These are phyloP conservation scores for Rhodotorula diobovata DNA, from an alignment of 768 basidiomycete genomes.

Conservation along the genomic window DNA sequence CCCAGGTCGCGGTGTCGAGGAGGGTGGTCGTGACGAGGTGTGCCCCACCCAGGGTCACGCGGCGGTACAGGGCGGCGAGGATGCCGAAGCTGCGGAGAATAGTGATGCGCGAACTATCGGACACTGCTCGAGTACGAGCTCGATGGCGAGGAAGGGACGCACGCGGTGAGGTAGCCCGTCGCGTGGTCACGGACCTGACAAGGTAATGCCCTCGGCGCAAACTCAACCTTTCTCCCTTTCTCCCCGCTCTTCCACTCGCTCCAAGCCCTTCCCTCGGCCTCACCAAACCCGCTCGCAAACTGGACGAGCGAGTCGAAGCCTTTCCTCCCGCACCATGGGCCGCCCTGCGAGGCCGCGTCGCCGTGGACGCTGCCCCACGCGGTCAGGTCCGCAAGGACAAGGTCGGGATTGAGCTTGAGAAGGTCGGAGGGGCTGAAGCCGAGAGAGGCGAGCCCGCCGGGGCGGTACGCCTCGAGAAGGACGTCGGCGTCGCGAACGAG, in stretches of 20 bases:
- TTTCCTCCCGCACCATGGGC: slow-evolving; percentile 56
- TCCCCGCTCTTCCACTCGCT: slow-evolving; percentile 50
- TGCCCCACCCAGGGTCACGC: slow-evolving; percentile 59
- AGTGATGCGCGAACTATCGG: not conserved
- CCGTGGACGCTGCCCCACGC: slow-evolving; percentile 53
- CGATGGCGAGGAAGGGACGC: not conserved
- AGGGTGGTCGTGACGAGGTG: slow-evolving; percentile 62
- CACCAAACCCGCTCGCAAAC: slow-evolving; percentile 60
- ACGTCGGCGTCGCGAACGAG: slow-evolving; percentile 55
- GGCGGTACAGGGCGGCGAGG: slow-evolving; percentile 57
- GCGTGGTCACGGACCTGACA: slow-evolving; percentile 62
- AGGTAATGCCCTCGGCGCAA: slow-evolving; percentile 52
- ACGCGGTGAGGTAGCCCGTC: slow-evolving; percentile 59
- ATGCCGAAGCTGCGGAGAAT: slow-evolving; percentile 50
- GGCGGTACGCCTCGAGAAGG: slow-evolving; percentile 58
- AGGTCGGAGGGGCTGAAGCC: slow-evolving; percentile 55
- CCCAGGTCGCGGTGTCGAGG: slow-evolving; percentile 57
- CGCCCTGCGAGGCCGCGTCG: slow-evolving; percentile 47
- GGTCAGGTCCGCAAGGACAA: slow-evolving; percentile 57
- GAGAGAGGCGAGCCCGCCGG: slow-evolving; percentile 53
- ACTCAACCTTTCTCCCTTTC: slow-evolving; percentile 11
- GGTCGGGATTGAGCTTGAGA: slow-evolving; percentile 50
- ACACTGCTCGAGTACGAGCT: too few species aligned
- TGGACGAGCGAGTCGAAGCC: slow-evolving; percentile 65
- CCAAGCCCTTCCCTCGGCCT: slow-evolving; percentile 57